These are phyloP conservation scores for Lentinula raphanica DNA, from an alignment of 768 basidiomycete species.

Conservation along the genomic window DNA sequence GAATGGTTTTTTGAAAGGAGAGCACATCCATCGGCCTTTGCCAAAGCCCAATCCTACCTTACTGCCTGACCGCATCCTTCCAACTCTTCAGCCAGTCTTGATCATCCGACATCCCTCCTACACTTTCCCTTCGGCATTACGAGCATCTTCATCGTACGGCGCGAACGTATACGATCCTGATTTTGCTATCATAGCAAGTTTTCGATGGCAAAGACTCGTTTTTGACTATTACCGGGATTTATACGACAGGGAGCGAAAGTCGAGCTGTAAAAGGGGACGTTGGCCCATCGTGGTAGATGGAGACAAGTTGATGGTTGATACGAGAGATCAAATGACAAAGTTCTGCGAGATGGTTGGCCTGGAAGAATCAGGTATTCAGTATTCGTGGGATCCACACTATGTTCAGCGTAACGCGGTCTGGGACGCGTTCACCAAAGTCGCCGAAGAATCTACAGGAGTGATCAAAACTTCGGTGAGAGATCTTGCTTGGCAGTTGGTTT, in stretches of 20 bases:
- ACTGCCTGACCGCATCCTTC: background rate
- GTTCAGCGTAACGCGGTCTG: background rate
- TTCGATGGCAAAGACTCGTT: background rate
- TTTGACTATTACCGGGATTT: conserved; percentile 2
- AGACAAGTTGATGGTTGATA: background rate
- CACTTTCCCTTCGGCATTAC: background rate
- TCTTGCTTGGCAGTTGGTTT: background rate
- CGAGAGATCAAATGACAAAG: background rate
- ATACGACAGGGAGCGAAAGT: background rate
- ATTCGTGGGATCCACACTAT: conserved; percentile 3
- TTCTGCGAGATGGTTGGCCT: background rate
- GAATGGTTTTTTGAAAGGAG: no score
- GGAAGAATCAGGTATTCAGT: background rate
- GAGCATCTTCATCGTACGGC: background rate
- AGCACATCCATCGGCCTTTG: no score
- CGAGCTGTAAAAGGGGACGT: background rate
- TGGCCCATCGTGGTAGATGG: conserved; percentile 8
- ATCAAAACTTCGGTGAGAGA: conserved; percentile 1
- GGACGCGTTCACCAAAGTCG: background rate
- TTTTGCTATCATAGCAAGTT: conserved; percentile 1
- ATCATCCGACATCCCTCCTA: conserved; percentile 4
- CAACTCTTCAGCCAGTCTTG: background rate
- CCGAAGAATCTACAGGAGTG: conserved; percentile 2
- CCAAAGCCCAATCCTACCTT: conserved; percentile 6
- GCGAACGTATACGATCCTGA: background rate